Evolutionary conservation across 306 rosid species (phyloP), one percentile per base, ranked within the genome.

Genomic region (Mimosa bimucronata): DNA sequence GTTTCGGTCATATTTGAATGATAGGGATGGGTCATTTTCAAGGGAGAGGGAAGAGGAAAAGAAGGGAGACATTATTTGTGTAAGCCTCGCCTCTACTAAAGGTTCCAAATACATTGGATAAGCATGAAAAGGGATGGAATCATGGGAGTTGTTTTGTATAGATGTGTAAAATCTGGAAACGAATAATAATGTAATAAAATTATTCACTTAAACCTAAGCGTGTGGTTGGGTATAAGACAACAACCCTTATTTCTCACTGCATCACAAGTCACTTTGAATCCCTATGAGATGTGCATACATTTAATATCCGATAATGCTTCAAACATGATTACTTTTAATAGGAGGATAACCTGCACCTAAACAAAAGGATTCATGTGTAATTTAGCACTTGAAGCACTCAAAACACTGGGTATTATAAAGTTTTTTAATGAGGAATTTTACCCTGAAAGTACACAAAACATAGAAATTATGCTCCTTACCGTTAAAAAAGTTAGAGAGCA

Each of bases 241-340:
- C 50, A 45, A 45, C 15, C 3, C 50, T 0, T 9, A 3, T 45
- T 15, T 13, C 16, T 45, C 18, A 45, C 16, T 3, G 9, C 15
- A 3, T 45, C 16, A 45, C 50, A 45, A 45, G 9, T 15, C 3
- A 45, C 18, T 45, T 13, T 45, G 50, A 44, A 44, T 13, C 18
- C 16, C 2, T 0, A 3, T 5, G 2, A 12, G 0, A 44, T 0
- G 0, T 16, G 7, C 0, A 5, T 14, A 48, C 0, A 48, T 48
- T 16, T 16, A 48, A 16, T 4, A 0, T 46, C 3, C 1, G 15
- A 3, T 0, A 1, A 0, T 48, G 7, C 13, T 15, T 15, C 0
- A 15, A 15, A 4, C 16, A 48, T 0, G 2, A 48, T 16, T 48
- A 0, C 5, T 16, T 16, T 3, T 4, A 48, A 45, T 45, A 13